Conservation (phyloP, 371 early-diverging fungal species). For the Mortierella sp. region DNA sequence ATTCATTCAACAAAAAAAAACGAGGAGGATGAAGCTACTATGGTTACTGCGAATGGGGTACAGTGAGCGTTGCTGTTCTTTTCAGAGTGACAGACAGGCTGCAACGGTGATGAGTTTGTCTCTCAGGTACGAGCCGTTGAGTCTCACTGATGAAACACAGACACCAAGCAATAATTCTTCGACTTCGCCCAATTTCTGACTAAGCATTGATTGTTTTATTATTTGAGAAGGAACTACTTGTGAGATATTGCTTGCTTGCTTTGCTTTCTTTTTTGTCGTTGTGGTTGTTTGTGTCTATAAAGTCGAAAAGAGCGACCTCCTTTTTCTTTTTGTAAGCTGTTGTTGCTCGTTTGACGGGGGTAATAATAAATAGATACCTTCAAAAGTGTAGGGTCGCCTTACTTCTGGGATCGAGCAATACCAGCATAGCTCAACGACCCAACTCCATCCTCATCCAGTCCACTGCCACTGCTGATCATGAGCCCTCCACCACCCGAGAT, state of each 20-base stretch:
- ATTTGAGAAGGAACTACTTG: no score
- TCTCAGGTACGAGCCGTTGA: no score
- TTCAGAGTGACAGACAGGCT: no score
- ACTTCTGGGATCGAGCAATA: not conserved
- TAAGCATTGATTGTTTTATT: no score
- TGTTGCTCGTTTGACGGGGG: not conserved
- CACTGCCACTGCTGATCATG: not conserved
- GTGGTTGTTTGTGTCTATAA: not conserved
- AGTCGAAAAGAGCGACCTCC: not conserved
- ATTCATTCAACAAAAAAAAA: not conserved
- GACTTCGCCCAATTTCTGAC: not conserved
- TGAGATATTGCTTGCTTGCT: not conserved
- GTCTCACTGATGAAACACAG: no score
- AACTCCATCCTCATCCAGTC: no score
- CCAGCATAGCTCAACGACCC: conserved; percentile 16
- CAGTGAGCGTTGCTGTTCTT: not conserved
- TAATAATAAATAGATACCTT: conserved; percentile 10
- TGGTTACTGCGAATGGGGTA: no score
- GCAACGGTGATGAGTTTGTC: no score
- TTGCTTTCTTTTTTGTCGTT: not conserved
- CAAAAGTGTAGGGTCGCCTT: not conserved
- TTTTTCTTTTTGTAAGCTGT: not conserved
- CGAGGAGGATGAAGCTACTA: no score
- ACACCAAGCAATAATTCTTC: not conserved
- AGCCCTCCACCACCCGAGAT: conserved; percentile 12